Conservation (phyloP, 768 basidiomycete genomes). For the Russula sp. region DNA sequence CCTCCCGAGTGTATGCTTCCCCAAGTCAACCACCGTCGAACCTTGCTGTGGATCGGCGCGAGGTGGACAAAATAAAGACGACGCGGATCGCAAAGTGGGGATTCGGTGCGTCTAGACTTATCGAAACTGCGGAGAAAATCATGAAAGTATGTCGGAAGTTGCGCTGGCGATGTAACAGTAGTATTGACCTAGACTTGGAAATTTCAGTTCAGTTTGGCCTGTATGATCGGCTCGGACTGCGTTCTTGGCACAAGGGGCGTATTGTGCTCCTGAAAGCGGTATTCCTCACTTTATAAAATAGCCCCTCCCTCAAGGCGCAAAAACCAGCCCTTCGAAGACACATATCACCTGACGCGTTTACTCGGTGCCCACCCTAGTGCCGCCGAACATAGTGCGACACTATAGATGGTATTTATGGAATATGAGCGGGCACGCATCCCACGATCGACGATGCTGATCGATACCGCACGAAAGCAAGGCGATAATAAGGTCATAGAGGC, state of each 20-base stretch:
- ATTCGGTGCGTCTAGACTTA: slow-evolving; percentile 33
- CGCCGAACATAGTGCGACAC: slow-evolving; percentile 32
- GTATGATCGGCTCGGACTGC: slow-evolving; percentile 45
- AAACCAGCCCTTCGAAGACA: slow-evolving; percentile 47
- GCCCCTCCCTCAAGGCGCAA: slow-evolving; percentile 49
- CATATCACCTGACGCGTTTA: slow-evolving; percentile 39
- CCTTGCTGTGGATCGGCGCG: slow-evolving; percentile 35
- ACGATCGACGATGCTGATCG: slow-evolving; percentile 40
- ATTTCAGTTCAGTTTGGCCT: slow-evolving; percentile 39
- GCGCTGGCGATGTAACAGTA: not conserved
- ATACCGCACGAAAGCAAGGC: slow-evolving; percentile 38
- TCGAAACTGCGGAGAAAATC: slow-evolving; percentile 32
- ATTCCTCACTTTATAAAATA: slow-evolving; percentile 26
- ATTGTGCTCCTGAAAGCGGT: slow-evolving; percentile 38
- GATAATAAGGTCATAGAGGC: slow-evolving; percentile 39
- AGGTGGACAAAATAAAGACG: slow-evolving; percentile 32
- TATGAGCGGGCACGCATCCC: slow-evolving; percentile 40
- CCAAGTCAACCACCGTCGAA: not conserved
- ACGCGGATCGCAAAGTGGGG: slow-evolving; percentile 33
- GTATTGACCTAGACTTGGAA: not conserved
- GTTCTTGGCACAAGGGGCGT: slow-evolving; percentile 43
- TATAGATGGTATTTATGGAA: slow-evolving; percentile 36
- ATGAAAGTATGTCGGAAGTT: slow-evolving; percentile 34
- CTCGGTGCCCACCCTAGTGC: slow-evolving; percentile 35
- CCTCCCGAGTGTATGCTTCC: slow-evolving; percentile 41